Base-by-base conservation (phyloP, 768 basidiomycete genomes). In the Russula dissimulans region DNA sequence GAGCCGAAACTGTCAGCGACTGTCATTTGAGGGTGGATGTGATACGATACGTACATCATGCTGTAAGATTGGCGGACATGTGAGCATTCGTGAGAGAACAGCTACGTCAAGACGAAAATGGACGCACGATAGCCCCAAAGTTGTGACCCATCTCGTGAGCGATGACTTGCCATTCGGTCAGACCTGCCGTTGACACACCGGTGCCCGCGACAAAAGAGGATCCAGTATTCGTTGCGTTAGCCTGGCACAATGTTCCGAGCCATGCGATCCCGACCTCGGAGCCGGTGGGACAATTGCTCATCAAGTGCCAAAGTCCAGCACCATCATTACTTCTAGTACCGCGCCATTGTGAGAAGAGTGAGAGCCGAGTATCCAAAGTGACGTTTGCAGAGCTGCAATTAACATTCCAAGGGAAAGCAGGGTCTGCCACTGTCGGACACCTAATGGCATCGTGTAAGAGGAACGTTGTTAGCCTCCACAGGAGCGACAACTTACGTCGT, bases 61-160 rank as follows among this genome's bases (percentile, higher is more conserved):
- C 84, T 85, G 65, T 29, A 36, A 45, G 63, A 44, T 36, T 9
- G 17, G 32, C 49, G 17, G 52, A 58, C 67, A 67, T 61, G 48
- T 62, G 49, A n/a, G 29, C 31, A 65, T 44, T 42, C 26, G 32
- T 57, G 18, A 62, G 39, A 29, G 66, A 57, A 55, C 53, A 44
- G 26, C 49, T 57, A 26, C 59, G 15, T 58, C 60, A 45, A 66
- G 34, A 54, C 39, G 10, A 41, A 49, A 17, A 12, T 58, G 39
- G 5, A 80, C 86, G 73, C 67, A 89, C 86, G 63, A 92, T 92
- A 17, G 90, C 90, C 49, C 92, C 91, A 72, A 95, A 91, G 68
- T 92, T 94, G 71, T 89, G 87, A 15, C 89, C 89, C 58, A 84
- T 88, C 70, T 91, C 89, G 70, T 92, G 89, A 26, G 88, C 80